A percentile compares a stretch with the other conserved stretches of the same genome.
Evolutionary conservation across 208 protist species (phyloP).

Genomic region (Porcisia deanei): DNA sequence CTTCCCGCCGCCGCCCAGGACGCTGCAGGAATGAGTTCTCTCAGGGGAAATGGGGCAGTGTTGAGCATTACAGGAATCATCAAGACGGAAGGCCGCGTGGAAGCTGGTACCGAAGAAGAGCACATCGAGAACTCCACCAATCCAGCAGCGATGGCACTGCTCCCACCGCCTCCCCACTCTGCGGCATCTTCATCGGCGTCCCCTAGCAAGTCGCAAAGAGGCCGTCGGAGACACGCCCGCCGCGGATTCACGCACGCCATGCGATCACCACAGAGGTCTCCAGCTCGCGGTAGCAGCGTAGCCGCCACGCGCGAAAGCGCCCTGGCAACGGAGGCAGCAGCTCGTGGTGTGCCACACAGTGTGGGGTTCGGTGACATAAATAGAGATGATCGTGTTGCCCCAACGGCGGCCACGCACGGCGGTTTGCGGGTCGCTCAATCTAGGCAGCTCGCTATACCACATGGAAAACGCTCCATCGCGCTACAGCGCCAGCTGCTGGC

Average conservation of each 20-base stretch:
- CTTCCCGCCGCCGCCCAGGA: not conserved
- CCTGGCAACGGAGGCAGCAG: not conserved
- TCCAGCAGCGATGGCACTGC: not conserved
- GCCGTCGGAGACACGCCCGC: not conserved
- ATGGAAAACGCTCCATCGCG: not conserved
- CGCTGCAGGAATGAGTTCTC: not conserved
- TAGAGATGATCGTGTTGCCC: not conserved
- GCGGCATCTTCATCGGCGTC: not conserved
- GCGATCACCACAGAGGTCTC: not conserved
- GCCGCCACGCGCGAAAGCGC: not conserved
- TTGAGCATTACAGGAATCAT: not conserved
- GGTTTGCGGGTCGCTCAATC: not conserved
- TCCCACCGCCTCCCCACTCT: not conserved
- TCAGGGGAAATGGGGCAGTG: no score
- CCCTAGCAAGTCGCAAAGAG: not conserved
- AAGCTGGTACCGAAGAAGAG: not conserved
- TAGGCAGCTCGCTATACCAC: not conserved
- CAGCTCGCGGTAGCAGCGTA: not conserved
- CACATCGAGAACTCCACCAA: not conserved
- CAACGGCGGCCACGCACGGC: not conserved
- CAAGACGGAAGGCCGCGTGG: no score
- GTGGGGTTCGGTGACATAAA: not conserved
- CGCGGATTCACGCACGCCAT: not conserved
- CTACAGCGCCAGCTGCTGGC: conserved; percentile 8
- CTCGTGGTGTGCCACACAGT: not conserved